phyloP scores from a whole-genome alignment of 345 rosid genomes.

The Heritiera littoralis region DNA sequence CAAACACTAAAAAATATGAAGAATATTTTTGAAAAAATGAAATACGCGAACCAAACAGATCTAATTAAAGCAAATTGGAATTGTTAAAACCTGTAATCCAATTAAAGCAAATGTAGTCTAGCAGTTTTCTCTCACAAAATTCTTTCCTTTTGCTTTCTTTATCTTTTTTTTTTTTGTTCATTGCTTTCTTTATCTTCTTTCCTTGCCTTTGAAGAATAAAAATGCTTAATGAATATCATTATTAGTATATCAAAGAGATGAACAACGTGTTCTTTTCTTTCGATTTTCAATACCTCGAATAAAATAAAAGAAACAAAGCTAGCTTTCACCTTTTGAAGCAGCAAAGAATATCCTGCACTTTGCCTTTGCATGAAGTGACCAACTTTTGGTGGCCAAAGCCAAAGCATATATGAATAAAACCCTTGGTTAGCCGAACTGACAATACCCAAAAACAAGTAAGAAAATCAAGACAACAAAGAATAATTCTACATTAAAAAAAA shows the following conservation, averaged over 20 bases:
- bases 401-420: neutral
- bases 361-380: slow-evolving; percentile 9
- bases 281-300: no score
- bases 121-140: neutral
- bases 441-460: neutral
- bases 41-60: no score
- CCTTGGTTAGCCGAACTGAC: neutral
- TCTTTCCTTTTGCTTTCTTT: neutral
- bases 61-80: no score
- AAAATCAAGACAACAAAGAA: slow-evolving; percentile 2
- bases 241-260: neutral
- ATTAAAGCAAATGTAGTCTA: no score
- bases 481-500: neutral
- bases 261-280: neutral
- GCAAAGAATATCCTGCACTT: slow-evolving; percentile 8
- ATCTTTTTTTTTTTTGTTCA: neutral
- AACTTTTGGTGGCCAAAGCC: neutral
- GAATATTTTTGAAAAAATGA: no score
- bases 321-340: neutral
- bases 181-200: neutral
- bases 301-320: neutral
- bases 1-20: no score
- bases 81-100: no score
- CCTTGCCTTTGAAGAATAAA: neutral
- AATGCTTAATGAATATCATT: neutral